Evolutionary conservation across 2,329 filamentous ascomycete genomes (phyloP).

Genomic region (Ophiosphaerella narmari): DNA sequence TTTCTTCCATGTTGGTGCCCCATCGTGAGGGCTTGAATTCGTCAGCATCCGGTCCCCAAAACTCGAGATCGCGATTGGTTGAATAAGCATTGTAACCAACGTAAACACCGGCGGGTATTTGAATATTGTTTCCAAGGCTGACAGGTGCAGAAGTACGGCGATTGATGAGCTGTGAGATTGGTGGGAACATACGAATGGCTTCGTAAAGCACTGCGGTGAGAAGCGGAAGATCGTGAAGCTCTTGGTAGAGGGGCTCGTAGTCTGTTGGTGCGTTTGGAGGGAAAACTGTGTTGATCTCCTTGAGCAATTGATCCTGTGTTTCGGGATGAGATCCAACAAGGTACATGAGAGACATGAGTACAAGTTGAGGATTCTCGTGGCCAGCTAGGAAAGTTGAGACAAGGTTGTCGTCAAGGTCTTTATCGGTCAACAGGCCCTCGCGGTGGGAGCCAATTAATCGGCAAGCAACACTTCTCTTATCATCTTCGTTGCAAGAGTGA

Average conservation of each 20-base stretch:
- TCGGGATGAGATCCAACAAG: constrained; percentile 25
- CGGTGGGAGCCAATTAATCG: constrained; percentile 26
- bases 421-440: constrained; percentile 26
- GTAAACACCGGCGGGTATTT: constrained; percentile 27
- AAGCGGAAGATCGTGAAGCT: constrained; percentile 47
- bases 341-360: constrained; percentile 31
- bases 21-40: constrained; percentile 49
- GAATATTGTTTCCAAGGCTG: constrained; percentile 23
- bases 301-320: constrained; percentile 23
- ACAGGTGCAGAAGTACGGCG: constrained; percentile 42
- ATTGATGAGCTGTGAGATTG: constrained; percentile 57
- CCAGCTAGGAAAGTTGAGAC: constrained; percentile 33
- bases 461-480: constrained; percentile 23
- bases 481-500: constrained; percentile 27
- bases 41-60: constrained; percentile 37
- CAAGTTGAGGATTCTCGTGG: constrained; percentile 33
- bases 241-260: constrained; percentile 22
- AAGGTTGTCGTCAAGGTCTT: constrained; percentile 33
- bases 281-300: constrained; percentile 23
- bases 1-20: constrained; percentile 43
- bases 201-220: constrained; percentile 55
- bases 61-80: constrained; percentile 28
- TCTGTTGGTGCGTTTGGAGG: constrained; percentile 13
- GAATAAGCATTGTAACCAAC: constrained; percentile 36
- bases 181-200: constrained; percentile 54